Evolutionary conservation across 148 eudicot genomes (phyloP).

Genomic region (Persicaria maculosa): DNA sequence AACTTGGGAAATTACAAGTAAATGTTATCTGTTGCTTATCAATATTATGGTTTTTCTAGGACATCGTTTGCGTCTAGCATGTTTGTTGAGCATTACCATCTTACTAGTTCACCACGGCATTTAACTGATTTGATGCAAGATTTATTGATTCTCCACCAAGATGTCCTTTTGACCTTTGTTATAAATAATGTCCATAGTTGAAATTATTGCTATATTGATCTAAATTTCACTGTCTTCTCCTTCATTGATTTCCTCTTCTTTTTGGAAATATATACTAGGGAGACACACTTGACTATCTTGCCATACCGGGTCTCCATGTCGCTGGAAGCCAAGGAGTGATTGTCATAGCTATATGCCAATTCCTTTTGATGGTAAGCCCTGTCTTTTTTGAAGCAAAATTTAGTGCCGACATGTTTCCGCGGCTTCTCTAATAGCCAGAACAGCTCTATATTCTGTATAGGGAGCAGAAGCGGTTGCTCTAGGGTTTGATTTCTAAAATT

Average conservation of each 20-base stretch:
- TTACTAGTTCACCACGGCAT: background rate
- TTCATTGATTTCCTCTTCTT: background rate
- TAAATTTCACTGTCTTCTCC: background rate
- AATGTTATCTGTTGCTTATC: background rate
- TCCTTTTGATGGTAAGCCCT: slow-evolving; percentile 68
- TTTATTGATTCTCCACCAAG: background rate
- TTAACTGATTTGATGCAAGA: background rate
- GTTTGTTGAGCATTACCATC: background rate
- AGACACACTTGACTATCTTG: slow-evolving; percentile 92
- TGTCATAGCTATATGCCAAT: slow-evolving; percentile 93
- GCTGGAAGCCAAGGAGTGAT: slow-evolving; percentile 98
- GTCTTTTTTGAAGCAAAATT: background rate
- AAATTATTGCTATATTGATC: background rate
- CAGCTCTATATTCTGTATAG: background rate
- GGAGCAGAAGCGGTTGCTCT: too few relatives aligned
- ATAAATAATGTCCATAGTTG: background rate
- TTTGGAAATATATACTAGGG: slow-evolving; percentile 38
- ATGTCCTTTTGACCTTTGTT: background rate
- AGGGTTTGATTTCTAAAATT: too few relatives aligned
- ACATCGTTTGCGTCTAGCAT: too few relatives aligned
- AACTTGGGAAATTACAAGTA: background rate
- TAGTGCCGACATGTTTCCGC: background rate
- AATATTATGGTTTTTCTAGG: background rate
- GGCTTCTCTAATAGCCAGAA: background rate
- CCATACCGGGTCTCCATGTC: slow-evolving; percentile 91